Conservation (phyloP, 805 yeast species). For the Candida pini region DNA sequence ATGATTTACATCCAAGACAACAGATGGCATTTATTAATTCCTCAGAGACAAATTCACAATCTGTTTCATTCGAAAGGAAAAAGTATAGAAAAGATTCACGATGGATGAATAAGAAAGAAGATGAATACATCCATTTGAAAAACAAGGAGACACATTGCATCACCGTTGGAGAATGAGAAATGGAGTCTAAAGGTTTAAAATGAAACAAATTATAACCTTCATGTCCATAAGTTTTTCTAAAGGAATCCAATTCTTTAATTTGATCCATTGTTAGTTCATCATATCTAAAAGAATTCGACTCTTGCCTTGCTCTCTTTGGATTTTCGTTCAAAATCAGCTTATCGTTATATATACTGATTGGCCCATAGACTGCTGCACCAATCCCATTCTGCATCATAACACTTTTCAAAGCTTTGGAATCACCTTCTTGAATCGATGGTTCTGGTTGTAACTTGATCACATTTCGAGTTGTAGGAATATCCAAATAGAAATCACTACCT, state of each 20-base stretch:
- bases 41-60: constrained; percentile 47
- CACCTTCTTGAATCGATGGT: neutral
- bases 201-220: constrained; percentile 5
- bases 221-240: constrained; percentile 6
- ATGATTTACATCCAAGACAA: constrained; percentile 51
- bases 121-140: constrained; percentile 58
- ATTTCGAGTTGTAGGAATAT: no score
- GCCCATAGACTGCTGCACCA: constrained; percentile 7
- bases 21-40: constrained; percentile 50
- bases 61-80: constrained; percentile 46
- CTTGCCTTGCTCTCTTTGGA: neutral
- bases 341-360: constrained; percentile 10
- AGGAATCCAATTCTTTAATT: constrained; percentile 5
- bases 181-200: constrained; percentile 3
- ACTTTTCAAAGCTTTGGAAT: neutral
- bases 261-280: constrained; percentile 3
- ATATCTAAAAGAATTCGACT: neutral
- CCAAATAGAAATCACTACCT: no score
- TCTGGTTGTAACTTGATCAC: no score
- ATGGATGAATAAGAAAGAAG: constrained; percentile 51
- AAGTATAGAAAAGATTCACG: constrained; percentile 56
- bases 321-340: constrained; percentile 2
- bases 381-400: constrained; percentile 1
- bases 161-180: constrained; percentile 5
- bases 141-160: constrained; percentile 16